phyloP scores from a whole-genome alignment of 805 yeast genomes.

The Candida ulmi region DNA sequence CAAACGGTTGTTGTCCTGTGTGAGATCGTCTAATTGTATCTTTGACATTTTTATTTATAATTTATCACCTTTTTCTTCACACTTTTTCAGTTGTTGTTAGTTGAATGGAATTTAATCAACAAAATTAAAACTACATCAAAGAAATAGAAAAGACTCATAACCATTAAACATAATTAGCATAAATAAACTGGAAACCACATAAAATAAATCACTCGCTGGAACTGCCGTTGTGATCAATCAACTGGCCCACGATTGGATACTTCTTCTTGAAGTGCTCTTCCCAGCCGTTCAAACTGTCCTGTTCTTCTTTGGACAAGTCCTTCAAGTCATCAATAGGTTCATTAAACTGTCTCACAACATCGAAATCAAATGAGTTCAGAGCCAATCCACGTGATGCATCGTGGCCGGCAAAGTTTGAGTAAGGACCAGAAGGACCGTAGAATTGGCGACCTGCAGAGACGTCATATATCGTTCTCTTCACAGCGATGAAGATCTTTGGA shows the following conservation, averaged over 20 bases:
- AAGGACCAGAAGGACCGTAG: slow-evolving; percentile 96
- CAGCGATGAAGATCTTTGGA: slow-evolving; percentile 76
- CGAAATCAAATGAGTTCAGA: slow-evolving; percentile 73
- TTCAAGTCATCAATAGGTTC: slow-evolving; percentile 70
- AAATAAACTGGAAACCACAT: too few species aligned
- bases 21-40: slow-evolving; percentile 51
- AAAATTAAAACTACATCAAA: too few species aligned
- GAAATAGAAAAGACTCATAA: neutral
- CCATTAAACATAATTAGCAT: neutral
- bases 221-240: slow-evolving; percentile 39
- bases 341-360: slow-evolving; percentile 59
- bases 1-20: slow-evolving; percentile 53
- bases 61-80: neutral
- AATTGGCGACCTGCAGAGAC: slow-evolving; percentile 74
- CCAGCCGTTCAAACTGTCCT: slow-evolving; percentile 76
- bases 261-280: slow-evolving; percentile 74
- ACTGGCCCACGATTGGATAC: slow-evolving; percentile 74
- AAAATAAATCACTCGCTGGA: neutral
- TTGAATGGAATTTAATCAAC: too few species aligned
- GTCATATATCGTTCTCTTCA: slow-evolving; percentile 83
- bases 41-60: slow-evolving; percentile 18
- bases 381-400: slow-evolving; percentile 95
- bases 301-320: slow-evolving; percentile 57
- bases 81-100: neutral
- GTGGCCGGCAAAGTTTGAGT: slow-evolving; percentile 90